phyloP scores from a whole-genome alignment of 139 green algal species.

The Edaphochlamys debaryana region DNA sequence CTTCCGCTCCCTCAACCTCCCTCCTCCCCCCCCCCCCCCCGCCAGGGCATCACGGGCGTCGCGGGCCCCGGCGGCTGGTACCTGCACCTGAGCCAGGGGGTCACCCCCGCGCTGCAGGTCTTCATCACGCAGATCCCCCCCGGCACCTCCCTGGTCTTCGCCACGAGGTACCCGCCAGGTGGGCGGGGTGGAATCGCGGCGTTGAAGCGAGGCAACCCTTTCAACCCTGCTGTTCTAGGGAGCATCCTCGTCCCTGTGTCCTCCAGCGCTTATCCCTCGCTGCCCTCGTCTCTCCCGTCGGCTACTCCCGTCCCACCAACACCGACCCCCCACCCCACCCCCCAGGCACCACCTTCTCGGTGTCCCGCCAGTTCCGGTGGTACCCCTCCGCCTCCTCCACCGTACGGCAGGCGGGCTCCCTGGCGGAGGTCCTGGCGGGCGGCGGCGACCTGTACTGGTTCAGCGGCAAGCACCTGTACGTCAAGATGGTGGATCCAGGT shows the following conservation, averaged over 20 bases:
- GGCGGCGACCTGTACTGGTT: constrained; percentile 58
- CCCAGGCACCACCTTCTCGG: constrained; percentile 47
- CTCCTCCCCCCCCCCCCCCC: too few relatives aligned
- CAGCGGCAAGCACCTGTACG: constrained; percentile 56
- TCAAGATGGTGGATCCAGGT: constrained; percentile 65
- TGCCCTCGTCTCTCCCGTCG: too few relatives aligned
- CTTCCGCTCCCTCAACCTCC: too few relatives aligned
- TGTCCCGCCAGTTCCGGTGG: constrained; percentile 44
- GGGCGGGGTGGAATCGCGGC: neutral
- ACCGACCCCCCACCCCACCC: too few relatives aligned
- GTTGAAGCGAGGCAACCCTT: too few relatives aligned
- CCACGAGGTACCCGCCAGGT: constrained; percentile 60
- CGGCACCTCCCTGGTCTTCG: constrained; percentile 53
- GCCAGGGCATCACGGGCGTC: constrained; percentile 66
- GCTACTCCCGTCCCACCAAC: too few relatives aligned
- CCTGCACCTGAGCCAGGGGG: constrained; percentile 45
- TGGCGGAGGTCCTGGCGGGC: constrained; percentile 48
- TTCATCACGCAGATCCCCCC: constrained; percentile 23
- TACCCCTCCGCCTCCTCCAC: constrained; percentile 24
- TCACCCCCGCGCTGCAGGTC: constrained; percentile 45
- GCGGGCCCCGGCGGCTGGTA: constrained; percentile 69
- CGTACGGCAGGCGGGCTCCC: constrained; percentile 18
- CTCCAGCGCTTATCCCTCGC: too few relatives aligned
- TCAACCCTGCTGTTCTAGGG: too few relatives aligned
- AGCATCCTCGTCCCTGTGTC: too few relatives aligned